Percentiles rank a stretch among this genome's conserved stretches.
Conservation (phyloP, 1,139 yeast species). For the Pichia sp. region DNA sequence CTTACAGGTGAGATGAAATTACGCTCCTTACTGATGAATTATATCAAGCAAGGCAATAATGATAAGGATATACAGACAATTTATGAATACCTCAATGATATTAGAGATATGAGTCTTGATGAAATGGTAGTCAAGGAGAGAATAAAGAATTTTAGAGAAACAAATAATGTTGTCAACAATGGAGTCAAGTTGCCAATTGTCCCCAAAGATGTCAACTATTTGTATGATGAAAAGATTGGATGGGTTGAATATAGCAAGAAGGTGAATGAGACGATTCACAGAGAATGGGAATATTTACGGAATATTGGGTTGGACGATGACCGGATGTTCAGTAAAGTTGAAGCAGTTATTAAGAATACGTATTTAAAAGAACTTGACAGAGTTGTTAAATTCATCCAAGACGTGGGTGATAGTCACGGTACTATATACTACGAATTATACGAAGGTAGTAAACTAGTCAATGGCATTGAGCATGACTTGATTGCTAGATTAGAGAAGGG, state of each 20-base stretch:
- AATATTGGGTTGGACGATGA: not conserved
- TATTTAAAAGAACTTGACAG: not conserved
- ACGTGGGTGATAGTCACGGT: not conserved
- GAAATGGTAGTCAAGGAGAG: constrained; percentile 21
- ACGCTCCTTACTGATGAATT: constrained; percentile 18
- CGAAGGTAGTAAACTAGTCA: not conserved
- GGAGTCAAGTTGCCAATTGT: not conserved
- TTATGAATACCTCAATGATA: constrained; percentile 22
- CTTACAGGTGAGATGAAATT: constrained; percentile 41
- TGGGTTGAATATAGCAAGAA: not conserved
- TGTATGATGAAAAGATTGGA: not conserved
- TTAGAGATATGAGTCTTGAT: constrained; percentile 34
- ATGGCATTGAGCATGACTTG: not conserved
- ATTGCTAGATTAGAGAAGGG: not conserved
- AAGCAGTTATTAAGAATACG: not conserved
- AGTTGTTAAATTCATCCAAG: not conserved
- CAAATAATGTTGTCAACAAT: constrained; percentile 6
- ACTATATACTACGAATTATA: not conserved
- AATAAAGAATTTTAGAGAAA: constrained; percentile 23
- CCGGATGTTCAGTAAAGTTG: not conserved
- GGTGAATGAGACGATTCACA: not conserved
- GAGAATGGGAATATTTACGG: not conserved
- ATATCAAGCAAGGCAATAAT: not conserved
- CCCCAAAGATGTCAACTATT: not conserved
- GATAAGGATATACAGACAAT: constrained; percentile 30